Percentiles rank a stretch among this genome's conserved stretches.
These are phyloP conservation scores for Trichophyton equinum DNA, from an alignment of 2,329 filamentous ascomycete genomes.

Conservation along the genomic window DNA sequence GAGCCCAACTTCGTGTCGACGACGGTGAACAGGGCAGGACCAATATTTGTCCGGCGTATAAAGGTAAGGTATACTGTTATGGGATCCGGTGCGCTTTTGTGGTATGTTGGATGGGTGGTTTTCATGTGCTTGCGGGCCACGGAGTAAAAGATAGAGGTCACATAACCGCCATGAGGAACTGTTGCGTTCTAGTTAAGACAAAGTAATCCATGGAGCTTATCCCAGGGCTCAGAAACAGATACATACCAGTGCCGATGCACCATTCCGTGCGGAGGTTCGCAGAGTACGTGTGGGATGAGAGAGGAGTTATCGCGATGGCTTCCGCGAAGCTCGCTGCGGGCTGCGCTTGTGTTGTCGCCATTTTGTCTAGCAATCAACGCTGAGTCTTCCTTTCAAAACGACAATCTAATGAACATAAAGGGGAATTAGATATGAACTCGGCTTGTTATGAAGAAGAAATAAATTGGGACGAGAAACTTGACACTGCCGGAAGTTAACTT, in stretches of 20 bases:
- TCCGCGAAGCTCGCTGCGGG: conserved; percentile 22
- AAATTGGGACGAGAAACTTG: not conserved
- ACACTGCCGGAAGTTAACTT: not conserved
- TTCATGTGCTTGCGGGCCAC: conserved; percentile 49
- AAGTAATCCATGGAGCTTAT: not conserved
- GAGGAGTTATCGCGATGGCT: conserved; percentile 26
- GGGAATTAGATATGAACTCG: not conserved
- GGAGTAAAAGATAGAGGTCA: conserved; percentile 50
- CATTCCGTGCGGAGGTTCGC: conserved; percentile 46
- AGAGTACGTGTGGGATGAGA: conserved; percentile 45
- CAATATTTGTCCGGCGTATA: conserved; percentile 49
- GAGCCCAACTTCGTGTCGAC: conserved; percentile 52
- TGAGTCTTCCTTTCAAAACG: not conserved
- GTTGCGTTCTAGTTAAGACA: not conserved
- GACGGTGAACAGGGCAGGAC: conserved; percentile 45
- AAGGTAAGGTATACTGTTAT: conserved; percentile 55
- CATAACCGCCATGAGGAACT: conserved; percentile 62
- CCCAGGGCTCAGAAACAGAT: not conserved
- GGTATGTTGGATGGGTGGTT: conserved; percentile 44
- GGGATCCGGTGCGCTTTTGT: conserved; percentile 40
- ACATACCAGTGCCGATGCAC: conserved; percentile 49
- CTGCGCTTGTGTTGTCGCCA: conserved; percentile 3
- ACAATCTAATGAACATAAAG: not conserved
- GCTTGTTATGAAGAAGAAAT: not conserved
- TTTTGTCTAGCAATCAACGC: not conserved